Evolutionary conservation across 1,284 basidiomycete genomes (phyloP).

Genomic region (Coniferiporia weirii): DNA sequence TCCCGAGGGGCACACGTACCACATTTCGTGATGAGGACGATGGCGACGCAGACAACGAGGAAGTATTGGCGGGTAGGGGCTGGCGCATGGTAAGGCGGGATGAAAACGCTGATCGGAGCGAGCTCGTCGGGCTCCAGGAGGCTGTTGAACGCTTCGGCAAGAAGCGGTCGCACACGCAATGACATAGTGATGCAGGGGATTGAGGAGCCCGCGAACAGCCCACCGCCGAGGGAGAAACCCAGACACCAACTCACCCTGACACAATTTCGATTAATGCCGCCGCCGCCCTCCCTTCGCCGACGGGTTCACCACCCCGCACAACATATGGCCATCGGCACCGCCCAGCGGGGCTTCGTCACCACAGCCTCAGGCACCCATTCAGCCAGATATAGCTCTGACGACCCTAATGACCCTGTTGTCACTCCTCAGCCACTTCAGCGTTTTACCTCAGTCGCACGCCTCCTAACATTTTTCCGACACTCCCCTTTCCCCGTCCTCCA

Average conservation of each 20-base stretch:
- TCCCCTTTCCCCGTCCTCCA: constrained; percentile 83
- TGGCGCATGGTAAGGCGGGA: constrained; percentile 71
- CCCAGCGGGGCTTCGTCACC: constrained; percentile 70
- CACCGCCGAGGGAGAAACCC: constrained; percentile 73
- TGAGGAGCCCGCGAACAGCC: constrained; percentile 50
- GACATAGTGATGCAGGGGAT: constrained; percentile 76
- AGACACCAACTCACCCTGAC: constrained; percentile 53
- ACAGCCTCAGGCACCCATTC: constrained; percentile 60
- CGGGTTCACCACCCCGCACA: constrained; percentile 71
- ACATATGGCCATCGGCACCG: constrained; percentile 70
- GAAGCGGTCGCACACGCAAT: constrained; percentile 64
- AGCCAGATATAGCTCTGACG: constrained; percentile 72
- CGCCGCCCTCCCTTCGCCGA: constrained; percentile 71
- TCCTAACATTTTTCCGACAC: constrained; percentile 78
- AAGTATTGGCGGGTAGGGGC: constrained; percentile 56
- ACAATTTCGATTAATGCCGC: constrained; percentile 58
- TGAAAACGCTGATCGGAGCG: constrained; percentile 43
- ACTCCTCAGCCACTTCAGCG: constrained; percentile 68
- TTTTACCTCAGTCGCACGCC: constrained; percentile 77
- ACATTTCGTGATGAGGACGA: constrained; percentile 67
- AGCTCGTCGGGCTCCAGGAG: constrained; percentile 61
- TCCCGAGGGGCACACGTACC: constrained; percentile 71
- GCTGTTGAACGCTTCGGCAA: constrained; percentile 77
- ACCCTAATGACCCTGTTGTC: constrained; percentile 76
- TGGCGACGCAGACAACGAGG: constrained; percentile 65